Conservation (phyloP, 768 basidiomycete species). For the Boletus rex-veris region DNA sequence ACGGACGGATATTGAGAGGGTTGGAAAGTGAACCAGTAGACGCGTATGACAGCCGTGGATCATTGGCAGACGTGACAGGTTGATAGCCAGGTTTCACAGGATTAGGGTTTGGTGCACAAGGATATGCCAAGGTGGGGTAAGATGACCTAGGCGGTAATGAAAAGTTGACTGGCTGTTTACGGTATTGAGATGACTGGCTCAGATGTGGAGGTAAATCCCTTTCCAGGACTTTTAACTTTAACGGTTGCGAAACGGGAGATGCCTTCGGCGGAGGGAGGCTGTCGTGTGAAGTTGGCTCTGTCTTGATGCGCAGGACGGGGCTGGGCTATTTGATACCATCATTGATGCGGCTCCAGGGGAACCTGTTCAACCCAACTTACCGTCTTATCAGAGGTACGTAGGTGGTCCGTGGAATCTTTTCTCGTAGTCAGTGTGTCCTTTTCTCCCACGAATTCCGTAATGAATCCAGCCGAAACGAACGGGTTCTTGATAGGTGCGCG, state of each 20-base stretch:
- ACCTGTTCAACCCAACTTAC: slow-evolving; percentile 7
- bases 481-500: slow-evolving; percentile 35
- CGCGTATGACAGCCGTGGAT: slow-evolving; percentile 36
- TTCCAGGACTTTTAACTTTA: slow-evolving; percentile 14
- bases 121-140: slow-evolving; percentile 10
- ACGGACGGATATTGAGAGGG: slow-evolving; percentile 54
- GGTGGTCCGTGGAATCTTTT: slow-evolving; percentile 21
- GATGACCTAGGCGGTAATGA: slow-evolving; percentile 19
- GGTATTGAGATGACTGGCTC: slow-evolving; percentile 11
- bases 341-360: neutral
- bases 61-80: slow-evolving; percentile 28
- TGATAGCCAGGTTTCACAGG: slow-evolving; percentile 23
- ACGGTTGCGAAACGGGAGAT: slow-evolving; percentile 9
- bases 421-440: slow-evolving; percentile 20
- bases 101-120: slow-evolving; percentile 15
- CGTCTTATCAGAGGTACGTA: slow-evolving; percentile 7
- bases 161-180: slow-evolving; percentile 3
- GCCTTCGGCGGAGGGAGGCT: slow-evolving; percentile 10
- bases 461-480: slow-evolving; percentile 51
- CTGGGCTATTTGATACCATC: slow-evolving; percentile 11
- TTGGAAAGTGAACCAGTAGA: slow-evolving; percentile 46
- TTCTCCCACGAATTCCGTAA: slow-evolving; percentile 41
- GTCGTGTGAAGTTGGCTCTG: slow-evolving; percentile 14
- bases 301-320: slow-evolving; percentile 14
- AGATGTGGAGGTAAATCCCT: slow-evolving; percentile 2